phyloP scores from a whole-genome alignment of 2,329 filamentous ascomycete genomes.

The Fusarium armeniacum region DNA sequence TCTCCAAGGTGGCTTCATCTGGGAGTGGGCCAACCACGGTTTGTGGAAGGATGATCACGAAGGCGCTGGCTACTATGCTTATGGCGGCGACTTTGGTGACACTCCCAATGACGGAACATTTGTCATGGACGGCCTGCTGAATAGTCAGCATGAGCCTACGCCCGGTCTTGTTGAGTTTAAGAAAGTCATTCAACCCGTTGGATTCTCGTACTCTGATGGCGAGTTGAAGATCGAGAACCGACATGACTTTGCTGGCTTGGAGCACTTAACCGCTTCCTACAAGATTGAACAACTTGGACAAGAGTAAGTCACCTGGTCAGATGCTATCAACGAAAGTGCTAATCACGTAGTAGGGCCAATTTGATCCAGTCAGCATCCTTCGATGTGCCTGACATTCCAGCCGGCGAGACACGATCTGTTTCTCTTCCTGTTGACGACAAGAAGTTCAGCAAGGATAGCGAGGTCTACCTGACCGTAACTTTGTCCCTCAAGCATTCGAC shows the following conservation, averaged over 20 bases:
- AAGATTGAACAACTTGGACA: slow-evolving; percentile 60
- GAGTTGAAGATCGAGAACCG: slow-evolving; percentile 61
- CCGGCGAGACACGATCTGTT: slow-evolving; percentile 56
- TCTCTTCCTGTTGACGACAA: slow-evolving; percentile 51
- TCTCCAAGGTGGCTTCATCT: slow-evolving; percentile 76
- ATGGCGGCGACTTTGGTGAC: slow-evolving; percentile 74
- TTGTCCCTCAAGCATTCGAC: slow-evolving; percentile 60
- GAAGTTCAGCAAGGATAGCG: slow-evolving; percentile 51
- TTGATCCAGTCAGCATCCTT: slow-evolving; percentile 56
- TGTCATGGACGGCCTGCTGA: slow-evolving; percentile 72
- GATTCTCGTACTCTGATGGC: slow-evolving; percentile 55
- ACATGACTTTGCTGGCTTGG: slow-evolving; percentile 64
- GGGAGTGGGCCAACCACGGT: slow-evolving; percentile 76
- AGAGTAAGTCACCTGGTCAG: slow-evolving; percentile 52
- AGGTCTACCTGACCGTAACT: slow-evolving; percentile 62
- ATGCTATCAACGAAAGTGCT: not conserved
- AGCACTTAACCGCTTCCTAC: slow-evolving; percentile 60
- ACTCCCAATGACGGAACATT: slow-evolving; percentile 72
- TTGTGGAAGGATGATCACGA: slow-evolving; percentile 62
- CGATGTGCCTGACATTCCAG: slow-evolving; percentile 57
- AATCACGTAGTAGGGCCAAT: slow-evolving; percentile 15
- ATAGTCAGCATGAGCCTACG: slow-evolving; percentile 67
- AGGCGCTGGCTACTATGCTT: slow-evolving; percentile 68
- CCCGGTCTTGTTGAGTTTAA: slow-evolving; percentile 70
- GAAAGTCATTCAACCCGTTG: slow-evolving; percentile 70